Evolutionary conservation across 768 basidiomycete species (phyloP), one percentile per base, ranked within the genome.

Genomic region (Boletales sp.): DNA sequence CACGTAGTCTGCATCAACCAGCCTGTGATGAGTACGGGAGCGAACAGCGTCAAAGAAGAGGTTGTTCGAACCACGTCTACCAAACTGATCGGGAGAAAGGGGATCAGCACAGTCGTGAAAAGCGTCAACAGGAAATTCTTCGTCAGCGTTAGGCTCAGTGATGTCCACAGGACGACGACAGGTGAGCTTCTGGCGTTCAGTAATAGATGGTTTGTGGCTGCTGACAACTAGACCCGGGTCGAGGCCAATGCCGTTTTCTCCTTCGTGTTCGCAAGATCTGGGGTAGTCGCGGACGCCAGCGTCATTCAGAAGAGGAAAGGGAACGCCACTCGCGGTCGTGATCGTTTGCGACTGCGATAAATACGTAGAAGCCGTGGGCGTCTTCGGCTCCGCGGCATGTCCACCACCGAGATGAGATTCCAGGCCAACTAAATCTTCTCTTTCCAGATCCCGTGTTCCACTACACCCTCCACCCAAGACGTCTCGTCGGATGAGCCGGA

Each of bases 401-500:
- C 59, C 64, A 57, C 61, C 57, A 45, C 64, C 64, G 63, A 61
- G 53, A 54, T 62, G 66, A 46, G 55, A 62, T 64, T 68, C 66
- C 48, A 46, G 48, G 34, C 43, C 53, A 38, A 44, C 55, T 50
- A 47, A 53, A 49, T 62, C 55, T 59, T 70, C 66, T 53, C 56
- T 67, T 50, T 62, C 65, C 36, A 50, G 48, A 53, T 67, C 63
- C 55, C 52, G 57, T 52, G 48, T 50, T 49, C 48, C 52, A 43
- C 47, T 47, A 42, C 42, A 30, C 32, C 55, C 57, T 49, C 59
- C 57, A 52, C 52, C 53, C 55, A 61, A 59, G 39, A 40, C 48
- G 45, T 60, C 70, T 53, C 71, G 70, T 29, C 69, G 71, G 46
- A 70, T 69, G 43, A 79, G 69, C 13, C 63, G 67, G 24, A 87